Base-by-base conservation (phyloP, 768 basidiomycete species). In the Austroboletus festivus region DNA sequence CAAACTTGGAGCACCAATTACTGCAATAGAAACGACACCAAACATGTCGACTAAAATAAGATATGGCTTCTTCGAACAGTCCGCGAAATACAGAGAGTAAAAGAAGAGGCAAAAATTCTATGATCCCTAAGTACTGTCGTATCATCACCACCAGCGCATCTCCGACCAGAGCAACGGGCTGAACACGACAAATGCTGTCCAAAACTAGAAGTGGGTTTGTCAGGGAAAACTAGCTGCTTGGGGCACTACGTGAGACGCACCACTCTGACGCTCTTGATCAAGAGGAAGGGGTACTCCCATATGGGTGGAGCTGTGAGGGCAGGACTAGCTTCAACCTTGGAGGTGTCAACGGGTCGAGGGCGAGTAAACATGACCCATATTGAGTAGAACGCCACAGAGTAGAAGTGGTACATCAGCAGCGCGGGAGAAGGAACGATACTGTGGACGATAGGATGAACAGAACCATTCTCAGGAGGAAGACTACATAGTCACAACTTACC, bases 351-450 rank as follows among this genome's bases (percentile, higher is more conserved):
- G 10, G 69, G 63, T 12, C 68, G 71, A 38, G 80, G 76, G 47
- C 75, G 81, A 9, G 83, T 85, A 68, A 97, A 93, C 69, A 96
- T 76, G 43, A 87, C 75, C 82, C 85, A 98, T 62, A 97, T 85
- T 2, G 93, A 84, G 70, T 96, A 99, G 55, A 99, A 79, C 0
- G 96, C 96, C 55, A 99, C 96, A 22, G 79, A 72, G 76, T 95
- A 99, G 72, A 99, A 99, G 73, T 98, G 96, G 61, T 80, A 81
- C 55, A 86, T 81, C 18, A 99, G 82, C 38, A 92, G 72, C 11
- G 80, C 52, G 0, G 93, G 91, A n/a, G 87, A 86, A 5, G 89
- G 85, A 1, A 80, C 75, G 50, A 95, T 79, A 12, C 93, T 95
- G 61, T 3, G 21, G 26, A 30, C 6, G 23, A 21, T 23, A 6